Base-by-base conservation (phyloP, 164 flowering plant genomes). In the Chloranthus sessilifolius region DNA sequence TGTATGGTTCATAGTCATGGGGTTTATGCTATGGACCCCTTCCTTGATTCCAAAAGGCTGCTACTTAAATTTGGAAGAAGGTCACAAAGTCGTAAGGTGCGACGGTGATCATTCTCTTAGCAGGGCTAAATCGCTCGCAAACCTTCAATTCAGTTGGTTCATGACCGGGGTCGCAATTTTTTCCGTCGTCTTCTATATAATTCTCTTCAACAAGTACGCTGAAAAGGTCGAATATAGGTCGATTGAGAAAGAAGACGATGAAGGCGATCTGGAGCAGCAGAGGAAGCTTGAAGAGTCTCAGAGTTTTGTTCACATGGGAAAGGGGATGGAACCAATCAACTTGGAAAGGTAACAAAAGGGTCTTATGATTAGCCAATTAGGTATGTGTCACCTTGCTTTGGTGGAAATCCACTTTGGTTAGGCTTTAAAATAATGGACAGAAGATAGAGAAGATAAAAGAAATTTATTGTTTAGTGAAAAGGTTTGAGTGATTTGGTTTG, bases 21-120 rank as follows among this genome's bases (percentile, higher is more conserved):
- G 95, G 17, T 60, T 73, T 53, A 64, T 74, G 78, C 72, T 89
- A 14, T 89, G 88, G 88, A 84, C 81, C 0, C 96, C 92, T 1
- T 37, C 20, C 7, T 56, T 82, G 17, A 59, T 80, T 0, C 71
- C 84, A 0, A 84, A 84, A 55, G 92, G 83, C 2, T 88, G 92
- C 17, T 67, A 65, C 53, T 35, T 84, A 63, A 57, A 76, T 59
- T 30, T 20, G 12, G 84, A 88, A 36, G 82, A 74, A 6, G 85
- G 79, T n/a, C 92, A 78, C 34, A 1, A 47, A 5, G 77, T 84
- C 7, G 89, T 78, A 1, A 47, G 81, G 20, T 87, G 96, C 63
- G 46, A 47, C 7, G 65, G 50, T 4, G 72, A 78, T 0, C 70
- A 50, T 9, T 54, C 80, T 0, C 71, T 83, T 9, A 61, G 69